A percentile compares a stretch with the other conserved stretches of the same genome.
Conservation (phyloP, 2,329 filamentous ascomycete species). For the Mariannaea elegans region DNA sequence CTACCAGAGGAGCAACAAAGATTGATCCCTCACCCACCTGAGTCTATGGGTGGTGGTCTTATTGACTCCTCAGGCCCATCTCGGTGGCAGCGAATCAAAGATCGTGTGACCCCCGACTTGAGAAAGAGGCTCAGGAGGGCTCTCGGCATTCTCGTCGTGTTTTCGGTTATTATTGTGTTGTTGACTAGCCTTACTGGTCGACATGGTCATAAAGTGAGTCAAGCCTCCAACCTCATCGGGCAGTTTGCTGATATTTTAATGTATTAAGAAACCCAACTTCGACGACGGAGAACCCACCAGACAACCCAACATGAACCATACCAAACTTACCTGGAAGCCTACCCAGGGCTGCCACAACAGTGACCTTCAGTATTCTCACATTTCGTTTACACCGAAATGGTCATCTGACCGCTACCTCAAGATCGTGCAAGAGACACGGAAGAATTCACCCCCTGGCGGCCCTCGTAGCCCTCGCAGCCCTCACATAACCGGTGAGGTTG, state of each 20-base stretch:
- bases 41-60: slow-evolving; percentile 54
- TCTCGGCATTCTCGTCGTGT: slow-evolving; percentile 44
- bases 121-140: slow-evolving; percentile 42
- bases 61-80: slow-evolving; percentile 35
- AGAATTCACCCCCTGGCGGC: slow-evolving; percentile 27
- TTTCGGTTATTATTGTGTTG: slow-evolving; percentile 45
- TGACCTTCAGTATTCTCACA: not conserved
- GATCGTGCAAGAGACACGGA: slow-evolving; percentile 50
- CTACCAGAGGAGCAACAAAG: slow-evolving; percentile 52
- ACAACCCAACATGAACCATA: slow-evolving; percentile 29
- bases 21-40: slow-evolving; percentile 52
- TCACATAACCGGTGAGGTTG: slow-evolving; percentile 54
- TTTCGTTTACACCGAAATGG: slow-evolving; percentile 44
- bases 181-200: slow-evolving; percentile 33
- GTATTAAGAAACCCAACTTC: slow-evolving; percentile 28
- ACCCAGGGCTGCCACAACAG: slow-evolving; percentile 36
- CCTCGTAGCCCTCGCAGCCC: slow-evolving; percentile 42
- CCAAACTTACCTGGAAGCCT: slow-evolving; percentile 41
- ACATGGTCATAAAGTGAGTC: slow-evolving; percentile 41
- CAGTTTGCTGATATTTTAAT: not conserved
- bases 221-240: not conserved
- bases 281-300: slow-evolving; percentile 39
- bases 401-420: slow-evolving; percentile 46
- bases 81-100: slow-evolving; percentile 43
- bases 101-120: slow-evolving; percentile 25